phyloP scores from a whole-genome alignment of 805 yeast species.

The Saturnispora mendoncae region DNA sequence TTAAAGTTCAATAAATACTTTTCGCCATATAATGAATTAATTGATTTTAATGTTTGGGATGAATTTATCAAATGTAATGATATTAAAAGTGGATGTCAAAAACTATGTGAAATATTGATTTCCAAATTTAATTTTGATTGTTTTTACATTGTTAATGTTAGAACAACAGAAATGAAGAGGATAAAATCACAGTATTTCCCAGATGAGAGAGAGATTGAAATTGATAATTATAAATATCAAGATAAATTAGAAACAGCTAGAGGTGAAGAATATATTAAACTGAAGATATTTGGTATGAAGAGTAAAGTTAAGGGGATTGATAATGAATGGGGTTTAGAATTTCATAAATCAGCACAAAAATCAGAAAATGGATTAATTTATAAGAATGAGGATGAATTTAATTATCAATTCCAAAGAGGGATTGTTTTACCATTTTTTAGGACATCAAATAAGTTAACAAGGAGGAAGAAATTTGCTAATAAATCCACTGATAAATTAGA shows the following conservation, averaged over 20 bases:
- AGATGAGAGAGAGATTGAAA: slow-evolving; percentile 33
- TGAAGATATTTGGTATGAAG: slow-evolving; percentile 39
- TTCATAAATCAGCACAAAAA: slow-evolving; percentile 38
- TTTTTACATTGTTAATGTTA: slow-evolving; percentile 41
- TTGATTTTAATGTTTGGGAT: slow-evolving; percentile 31
- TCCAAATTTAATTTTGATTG: slow-evolving; percentile 32
- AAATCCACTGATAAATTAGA: slow-evolving; percentile 27
- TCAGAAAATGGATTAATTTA: slow-evolving; percentile 40
- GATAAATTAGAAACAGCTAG: slow-evolving; percentile 29
- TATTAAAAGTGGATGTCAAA: slow-evolving; percentile 11
- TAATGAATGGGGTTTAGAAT: slow-evolving; percentile 11
- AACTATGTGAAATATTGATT: slow-evolving; percentile 31
- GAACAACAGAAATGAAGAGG: slow-evolving; percentile 38
- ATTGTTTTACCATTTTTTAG: slow-evolving; percentile 45
- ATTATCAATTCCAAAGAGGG: slow-evolving; percentile 37
- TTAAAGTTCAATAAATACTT: slow-evolving; percentile 34
- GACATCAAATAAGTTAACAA: slow-evolving; percentile 26
- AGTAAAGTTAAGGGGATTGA: slow-evolving; percentile 25
- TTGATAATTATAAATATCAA: slow-evolving; percentile 35
- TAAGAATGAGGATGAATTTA: slow-evolving; percentile 24
- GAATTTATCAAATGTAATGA: slow-evolving; percentile 31
- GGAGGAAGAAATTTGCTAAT: slow-evolving; percentile 24
- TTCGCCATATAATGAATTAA: slow-evolving; percentile 20
- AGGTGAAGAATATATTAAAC: slow-evolving; percentile 34
- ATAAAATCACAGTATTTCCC: slow-evolving; percentile 39